Percentiles rank a stretch among this genome's conserved stretches.
Conservation (phyloP, 2,329 filamentous ascomycete genomes). For the Metarhizium humberi region DNA sequence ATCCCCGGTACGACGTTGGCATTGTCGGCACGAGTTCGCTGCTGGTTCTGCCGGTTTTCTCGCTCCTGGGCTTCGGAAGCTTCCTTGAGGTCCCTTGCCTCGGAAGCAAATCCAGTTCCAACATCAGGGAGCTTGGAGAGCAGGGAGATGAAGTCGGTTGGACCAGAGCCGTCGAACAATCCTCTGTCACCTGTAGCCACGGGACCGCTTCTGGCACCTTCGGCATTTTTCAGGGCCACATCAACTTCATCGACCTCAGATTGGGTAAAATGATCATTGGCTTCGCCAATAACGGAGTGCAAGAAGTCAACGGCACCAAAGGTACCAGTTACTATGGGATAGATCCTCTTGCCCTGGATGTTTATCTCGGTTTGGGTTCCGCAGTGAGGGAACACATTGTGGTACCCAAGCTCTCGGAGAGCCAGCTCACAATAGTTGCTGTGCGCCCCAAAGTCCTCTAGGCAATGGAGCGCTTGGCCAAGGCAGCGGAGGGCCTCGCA, state of each 20-base stretch:
- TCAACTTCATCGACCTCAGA: constrained; percentile 78
- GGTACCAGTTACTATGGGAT: constrained; percentile 60
- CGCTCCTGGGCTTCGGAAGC: constrained; percentile 55
- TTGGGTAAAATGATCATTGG: constrained; percentile 76
- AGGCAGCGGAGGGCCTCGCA: constrained; percentile 70
- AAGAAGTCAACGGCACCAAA: constrained; percentile 81
- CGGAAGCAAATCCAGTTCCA: constrained; percentile 54
- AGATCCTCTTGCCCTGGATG: constrained; percentile 54
- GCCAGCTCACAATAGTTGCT: constrained; percentile 77
- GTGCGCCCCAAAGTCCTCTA: constrained; percentile 74
- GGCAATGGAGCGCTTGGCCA: constrained; percentile 66
- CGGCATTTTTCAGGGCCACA: constrained; percentile 60
- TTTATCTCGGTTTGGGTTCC: constrained; percentile 59
- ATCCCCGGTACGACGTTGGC: constrained; percentile 61
- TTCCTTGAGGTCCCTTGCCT: constrained; percentile 55
- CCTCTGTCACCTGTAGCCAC: constrained; percentile 27
- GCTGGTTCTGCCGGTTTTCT: constrained; percentile 41
- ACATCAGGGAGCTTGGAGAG: constrained; percentile 66
- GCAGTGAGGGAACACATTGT: constrained; percentile 72
- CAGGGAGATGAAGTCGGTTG: constrained; percentile 58
- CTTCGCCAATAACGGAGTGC: constrained; percentile 69
- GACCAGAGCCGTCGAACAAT: constrained; percentile 30
- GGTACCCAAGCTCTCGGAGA: constrained; percentile 67
- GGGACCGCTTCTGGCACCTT: constrained; percentile 33
- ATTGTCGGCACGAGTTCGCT: constrained; percentile 30